Conservation (phyloP, 2,329 filamentous ascomycete species). For the Fusarium equiseti region DNA sequence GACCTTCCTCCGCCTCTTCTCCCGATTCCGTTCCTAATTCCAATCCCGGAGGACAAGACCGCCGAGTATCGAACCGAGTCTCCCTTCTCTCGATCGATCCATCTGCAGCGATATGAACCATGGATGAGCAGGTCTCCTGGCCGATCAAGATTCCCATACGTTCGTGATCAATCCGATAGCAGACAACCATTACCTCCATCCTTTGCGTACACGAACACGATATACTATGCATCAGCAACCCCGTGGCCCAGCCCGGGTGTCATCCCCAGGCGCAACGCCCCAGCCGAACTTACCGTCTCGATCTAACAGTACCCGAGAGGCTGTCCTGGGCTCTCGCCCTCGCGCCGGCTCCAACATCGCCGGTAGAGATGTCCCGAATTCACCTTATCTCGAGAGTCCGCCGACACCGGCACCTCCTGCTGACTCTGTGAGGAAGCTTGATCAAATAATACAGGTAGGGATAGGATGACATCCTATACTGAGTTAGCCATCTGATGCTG, state of each 20-base stretch:
- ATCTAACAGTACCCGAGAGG: conserved; percentile 81
- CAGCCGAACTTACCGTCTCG: conserved; percentile 76
- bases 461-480: neutral
- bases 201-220: conserved; percentile 24
- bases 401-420: conserved; percentile 64
- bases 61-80: conserved; percentile 17
- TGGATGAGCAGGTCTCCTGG: conserved; percentile 53
- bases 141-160: conserved; percentile 50
- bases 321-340: conserved; percentile 54
- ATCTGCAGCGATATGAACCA: conserved; percentile 47
- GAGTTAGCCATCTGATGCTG: conserved; percentile 10
- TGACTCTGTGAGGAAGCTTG: conserved; percentile 82
- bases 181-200: conserved; percentile 11
- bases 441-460: conserved; percentile 89
- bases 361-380: conserved; percentile 57
- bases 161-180: conserved; percentile 45
- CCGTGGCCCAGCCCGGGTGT: conserved; percentile 77
- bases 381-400: conserved; percentile 62
- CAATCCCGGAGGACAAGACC: conserved; percentile 5
- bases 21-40: conserved; percentile 2
- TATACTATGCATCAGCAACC: conserved; percentile 88
- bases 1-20: conserved; percentile 19
- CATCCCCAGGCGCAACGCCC: conserved; percentile 78
- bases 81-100: conserved; percentile 11
- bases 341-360: conserved; percentile 59